Evolutionary conservation across 2,329 filamentous ascomycete genomes (phyloP).

Genomic region (Diatrype stigma): DNA sequence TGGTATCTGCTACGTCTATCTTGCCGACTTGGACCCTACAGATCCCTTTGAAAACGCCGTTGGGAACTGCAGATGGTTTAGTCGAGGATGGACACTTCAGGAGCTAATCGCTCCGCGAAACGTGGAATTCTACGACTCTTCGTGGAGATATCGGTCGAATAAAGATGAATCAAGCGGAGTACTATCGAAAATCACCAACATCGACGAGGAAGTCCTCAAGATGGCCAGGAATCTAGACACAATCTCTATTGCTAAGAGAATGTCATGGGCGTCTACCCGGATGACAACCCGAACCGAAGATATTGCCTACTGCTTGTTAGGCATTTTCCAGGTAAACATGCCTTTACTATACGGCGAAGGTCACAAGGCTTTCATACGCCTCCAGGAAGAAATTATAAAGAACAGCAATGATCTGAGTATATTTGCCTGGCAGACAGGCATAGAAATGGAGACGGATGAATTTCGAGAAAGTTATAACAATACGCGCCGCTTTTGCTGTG

Average conservation of each 20-base stretch:
- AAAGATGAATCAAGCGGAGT: not conserved
- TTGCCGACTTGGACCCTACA: not conserved
- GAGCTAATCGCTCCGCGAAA: constrained; percentile 8
- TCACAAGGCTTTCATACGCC: constrained; percentile 3
- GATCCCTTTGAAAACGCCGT: not conserved
- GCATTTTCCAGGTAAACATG: constrained; percentile 14
- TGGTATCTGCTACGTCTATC: constrained; percentile 2
- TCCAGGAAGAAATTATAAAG: constrained; percentile 11
- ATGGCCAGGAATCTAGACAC: not conserved
- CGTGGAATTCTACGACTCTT: constrained; percentile 3
- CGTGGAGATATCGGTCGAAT: constrained; percentile 4
- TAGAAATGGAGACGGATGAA: no score
- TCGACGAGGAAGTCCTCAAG: not conserved
- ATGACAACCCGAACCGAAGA: constrained; percentile 10
- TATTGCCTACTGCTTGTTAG: constrained; percentile 11
- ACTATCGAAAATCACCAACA: constrained; percentile 5
- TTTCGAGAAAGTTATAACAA: no score
- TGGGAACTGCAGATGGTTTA: not conserved
- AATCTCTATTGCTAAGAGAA: constrained; percentile 1
- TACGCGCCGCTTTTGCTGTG: no score
- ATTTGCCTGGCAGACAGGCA: constrained; percentile 1
- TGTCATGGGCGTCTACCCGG: constrained; percentile 9
- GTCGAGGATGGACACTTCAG: constrained; percentile 10
- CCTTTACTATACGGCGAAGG: constrained; percentile 10
- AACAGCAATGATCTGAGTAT: constrained; percentile 4